Conservation (phyloP, 495 filamentous ascomycete species). For the Penicillium arizonense region DNA sequence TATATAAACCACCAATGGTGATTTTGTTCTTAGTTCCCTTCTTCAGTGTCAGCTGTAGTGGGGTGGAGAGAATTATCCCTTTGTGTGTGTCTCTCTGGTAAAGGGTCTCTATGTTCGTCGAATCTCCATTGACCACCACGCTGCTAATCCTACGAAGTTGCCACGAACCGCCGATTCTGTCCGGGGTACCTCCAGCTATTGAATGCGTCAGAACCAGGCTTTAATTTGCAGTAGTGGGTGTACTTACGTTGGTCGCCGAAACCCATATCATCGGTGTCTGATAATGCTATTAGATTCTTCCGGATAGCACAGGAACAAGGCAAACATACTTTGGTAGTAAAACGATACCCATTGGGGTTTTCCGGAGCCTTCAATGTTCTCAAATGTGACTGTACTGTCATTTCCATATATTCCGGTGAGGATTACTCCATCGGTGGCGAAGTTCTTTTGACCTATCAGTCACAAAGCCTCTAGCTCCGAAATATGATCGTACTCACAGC, state of each 20-base stretch:
- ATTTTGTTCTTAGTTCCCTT: constrained; percentile 25
- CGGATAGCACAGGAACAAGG: background rate
- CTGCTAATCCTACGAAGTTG: constrained; percentile 28
- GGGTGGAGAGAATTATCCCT: constrained; percentile 26
- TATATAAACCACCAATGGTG: constrained; percentile 21
- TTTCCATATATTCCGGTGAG: constrained; percentile 50
- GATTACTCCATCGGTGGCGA: constrained; percentile 42
- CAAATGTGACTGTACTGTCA: constrained; percentile 50
- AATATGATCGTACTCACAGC: constrained; percentile 27
- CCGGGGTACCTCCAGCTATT: constrained; percentile 24
- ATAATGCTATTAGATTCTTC: background rate
- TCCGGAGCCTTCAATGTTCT: constrained; percentile 45
- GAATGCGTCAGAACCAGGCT: background rate
- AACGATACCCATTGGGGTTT: constrained; percentile 56
- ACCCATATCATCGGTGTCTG: constrained; percentile 28
- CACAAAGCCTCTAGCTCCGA: background rate
- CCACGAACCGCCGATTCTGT: constrained; percentile 24
- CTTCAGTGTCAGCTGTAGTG: constrained; percentile 21
- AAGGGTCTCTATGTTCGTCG: constrained; percentile 16
- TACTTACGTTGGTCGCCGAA: constrained; percentile 28
- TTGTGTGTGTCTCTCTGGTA: constrained; percentile 29
- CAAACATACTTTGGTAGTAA: constrained; percentile 39
- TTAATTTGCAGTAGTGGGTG: background rate
- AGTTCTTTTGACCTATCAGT: constrained; percentile 27
- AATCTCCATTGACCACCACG: constrained; percentile 23